Evolutionary conservation across 1,284 basidiomycete genomes (phyloP).

Genomic region (Naganishia albida): DNA sequence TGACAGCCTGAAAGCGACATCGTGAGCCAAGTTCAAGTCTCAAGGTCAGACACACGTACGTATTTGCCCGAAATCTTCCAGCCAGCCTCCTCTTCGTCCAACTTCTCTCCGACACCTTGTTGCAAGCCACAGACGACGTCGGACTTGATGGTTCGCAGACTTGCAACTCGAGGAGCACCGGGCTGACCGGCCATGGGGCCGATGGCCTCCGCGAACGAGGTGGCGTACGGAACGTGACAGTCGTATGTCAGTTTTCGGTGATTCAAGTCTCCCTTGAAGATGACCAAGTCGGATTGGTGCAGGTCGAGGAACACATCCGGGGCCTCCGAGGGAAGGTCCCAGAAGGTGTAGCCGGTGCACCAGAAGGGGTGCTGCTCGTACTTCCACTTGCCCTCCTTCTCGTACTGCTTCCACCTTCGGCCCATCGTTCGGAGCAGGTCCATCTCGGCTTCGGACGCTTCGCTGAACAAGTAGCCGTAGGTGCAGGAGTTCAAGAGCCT

Average conservation of each 20-base stretch:
- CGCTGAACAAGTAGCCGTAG: slow-evolving; percentile 83
- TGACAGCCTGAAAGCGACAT: slow-evolving; percentile 61
- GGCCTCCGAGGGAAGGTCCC: slow-evolving; percentile 85
- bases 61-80: slow-evolving; percentile 99
- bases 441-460: slow-evolving; percentile 74
- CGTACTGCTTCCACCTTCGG: slow-evolving; percentile 93
- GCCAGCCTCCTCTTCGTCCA: slow-evolving; percentile 85
- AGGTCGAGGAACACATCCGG: slow-evolving; percentile 94
- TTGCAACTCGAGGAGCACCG: slow-evolving; percentile 84
- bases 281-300: slow-evolving; percentile 84
- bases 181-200: slow-evolving; percentile 87
- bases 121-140: slow-evolving; percentile 71
- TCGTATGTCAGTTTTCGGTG: slow-evolving; percentile 77
- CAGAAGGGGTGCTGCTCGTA: slow-evolving; percentile 75
- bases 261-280: slow-evolving; percentile 96
- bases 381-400: slow-evolving; percentile 87
- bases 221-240: slow-evolving; percentile 86
- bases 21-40: slow-evolving; percentile 11
- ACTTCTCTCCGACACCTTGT: slow-evolving; percentile 66
- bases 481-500: slow-evolving; percentile 75
- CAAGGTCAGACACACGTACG: slow-evolving; percentile 52
- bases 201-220: slow-evolving; percentile 87
- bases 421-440: slow-evolving; percentile 81
- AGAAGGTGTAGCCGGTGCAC: slow-evolving; percentile 93
- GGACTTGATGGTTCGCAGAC: slow-evolving; percentile 83